A percentile compares a stretch with the other conserved stretches of the same genome.
phyloP scores from a whole-genome alignment of 1,139 yeast species.

The Geotrichum fermentans region DNA sequence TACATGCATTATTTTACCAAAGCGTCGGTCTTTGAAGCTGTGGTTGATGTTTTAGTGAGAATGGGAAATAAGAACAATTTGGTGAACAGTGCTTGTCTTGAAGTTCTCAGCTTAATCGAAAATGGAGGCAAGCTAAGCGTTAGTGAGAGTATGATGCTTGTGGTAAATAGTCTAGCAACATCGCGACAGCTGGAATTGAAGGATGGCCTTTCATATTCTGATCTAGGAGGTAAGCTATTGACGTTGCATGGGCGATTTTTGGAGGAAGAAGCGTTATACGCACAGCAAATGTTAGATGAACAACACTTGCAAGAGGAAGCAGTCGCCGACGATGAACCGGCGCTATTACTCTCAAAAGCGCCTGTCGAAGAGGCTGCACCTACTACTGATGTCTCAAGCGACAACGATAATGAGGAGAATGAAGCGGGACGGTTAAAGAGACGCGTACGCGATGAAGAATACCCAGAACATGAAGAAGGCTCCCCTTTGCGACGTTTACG shows the following conservation, averaged over 20 bases:
- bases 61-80: constrained; percentile 55
- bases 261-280: not conserved
- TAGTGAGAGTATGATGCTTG: not conserved
- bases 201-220: not conserved
- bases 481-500: not conserved
- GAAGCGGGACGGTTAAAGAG: not conserved
- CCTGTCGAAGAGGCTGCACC: not conserved
- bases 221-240: constrained; percentile 1
- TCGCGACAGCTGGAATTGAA: constrained; percentile 1
- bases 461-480: not conserved
- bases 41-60: constrained; percentile 49
- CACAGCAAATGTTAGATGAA: not conserved
- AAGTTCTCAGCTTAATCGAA: constrained; percentile 40
- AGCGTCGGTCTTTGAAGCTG: constrained; percentile 32
- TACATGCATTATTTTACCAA: not conserved
- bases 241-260: not conserved
- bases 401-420: not conserved
- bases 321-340: not conserved
- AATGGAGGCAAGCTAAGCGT: not conserved
- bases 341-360: not conserved
- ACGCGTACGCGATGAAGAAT: not conserved
- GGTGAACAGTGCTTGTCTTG: constrained; percentile 71
- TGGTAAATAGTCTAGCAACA: not conserved
- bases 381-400: not conserved
- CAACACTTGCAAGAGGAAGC: not conserved